phyloP scores from a whole-genome alignment of 768 basidiomycete species.

The Inosperma sp. region DNA sequence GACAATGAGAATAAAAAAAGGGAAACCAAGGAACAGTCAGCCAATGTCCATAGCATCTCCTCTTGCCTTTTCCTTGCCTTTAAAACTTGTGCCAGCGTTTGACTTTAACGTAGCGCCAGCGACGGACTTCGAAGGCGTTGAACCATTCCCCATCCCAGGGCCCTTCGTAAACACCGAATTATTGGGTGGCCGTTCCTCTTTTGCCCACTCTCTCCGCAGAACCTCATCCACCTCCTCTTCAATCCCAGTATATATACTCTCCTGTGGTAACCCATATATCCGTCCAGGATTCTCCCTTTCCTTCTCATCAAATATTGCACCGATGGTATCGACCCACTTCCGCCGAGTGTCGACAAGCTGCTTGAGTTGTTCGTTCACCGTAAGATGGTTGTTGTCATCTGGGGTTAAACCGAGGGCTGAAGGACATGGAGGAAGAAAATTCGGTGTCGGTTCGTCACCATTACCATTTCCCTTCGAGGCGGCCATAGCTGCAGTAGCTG shows the following conservation, averaged over 20 bases:
- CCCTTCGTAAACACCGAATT: conserved; percentile 18
- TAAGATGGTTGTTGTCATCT: conserved; percentile 59
- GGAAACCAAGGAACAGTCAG: conserved; percentile 28
- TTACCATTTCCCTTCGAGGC: conserved; percentile 26
- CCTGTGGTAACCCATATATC: conserved; percentile 72
- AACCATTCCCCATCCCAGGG: conserved; percentile 14
- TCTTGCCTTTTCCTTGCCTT: conserved; percentile 48
- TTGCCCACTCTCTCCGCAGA: conserved; percentile 15
- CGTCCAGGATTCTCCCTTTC: conserved; percentile 56
- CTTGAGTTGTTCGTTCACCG: conserved; percentile 62
- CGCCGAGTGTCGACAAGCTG: conserved; percentile 71
- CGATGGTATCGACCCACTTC: conserved; percentile 76
- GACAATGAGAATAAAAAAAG: conserved; percentile 13
- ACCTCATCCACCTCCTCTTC: conserved; percentile 55
- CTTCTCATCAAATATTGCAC: conserved; percentile 70
- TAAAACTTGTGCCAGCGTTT: conserved; percentile 25
- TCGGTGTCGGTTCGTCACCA: conserved; percentile 13
- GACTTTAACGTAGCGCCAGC: conserved; percentile 17
- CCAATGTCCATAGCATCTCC: conserved; percentile 69
- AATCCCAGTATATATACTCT: conserved; percentile 71
- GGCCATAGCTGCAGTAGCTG: conserved; percentile 23
- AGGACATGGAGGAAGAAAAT: conserved; percentile 54
- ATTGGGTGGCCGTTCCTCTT: conserved; percentile 18
- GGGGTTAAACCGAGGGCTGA: conserved; percentile 66
- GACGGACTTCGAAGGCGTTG: no score